Base-by-base conservation (phyloP, 805 yeast species). In the Nakazawaea laoshanensis region DNA sequence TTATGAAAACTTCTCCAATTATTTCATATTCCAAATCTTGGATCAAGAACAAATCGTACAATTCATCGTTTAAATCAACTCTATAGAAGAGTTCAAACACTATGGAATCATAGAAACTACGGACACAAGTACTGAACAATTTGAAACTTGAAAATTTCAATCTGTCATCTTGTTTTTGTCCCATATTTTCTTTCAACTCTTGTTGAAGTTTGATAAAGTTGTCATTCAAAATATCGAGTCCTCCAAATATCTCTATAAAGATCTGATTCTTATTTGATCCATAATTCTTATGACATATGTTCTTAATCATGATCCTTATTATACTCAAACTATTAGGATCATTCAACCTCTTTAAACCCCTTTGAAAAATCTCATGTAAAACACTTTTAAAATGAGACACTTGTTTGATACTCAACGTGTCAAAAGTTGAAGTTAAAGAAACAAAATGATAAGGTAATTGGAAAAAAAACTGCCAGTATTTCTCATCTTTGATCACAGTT, bases 51-150 rank as follows among this genome's bases (percentile, higher is more conserved):
- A 35, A 25, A n/a, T 26, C 12, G 20, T 22, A 30, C 13, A 30
- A 29, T 20, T 30, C 38, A 22, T 30, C 35, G 12, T 26, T 30
- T 25, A 35, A 23, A 19, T 36, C 39, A 5, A 30, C 28, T 19
- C 28, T 32, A 20, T 36, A 36, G 18, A 36, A 36, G 7, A 31
- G 7, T 15, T 36, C 39, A 23, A 36, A 36, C 4, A 22, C 18
- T 10, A 36, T 7, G 10, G 39, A 27, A 12, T 19, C 17, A 18
- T 36, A 36, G 26, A 36, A 36, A 20, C 35, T 15, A 11, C 18
- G 22, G 4, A 24, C 19, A 19, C 29, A 23, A 9, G 29, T 15
- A 13, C 30, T 15, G 13, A 36, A 36, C 13, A 36, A 23, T 15
- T 27, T 31, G 21, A 36, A 27, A 19, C 32, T 23, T 10, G 26